Conservation (phyloP, 23 red algal genomes). For the Agarophyton chilense region DNA sequence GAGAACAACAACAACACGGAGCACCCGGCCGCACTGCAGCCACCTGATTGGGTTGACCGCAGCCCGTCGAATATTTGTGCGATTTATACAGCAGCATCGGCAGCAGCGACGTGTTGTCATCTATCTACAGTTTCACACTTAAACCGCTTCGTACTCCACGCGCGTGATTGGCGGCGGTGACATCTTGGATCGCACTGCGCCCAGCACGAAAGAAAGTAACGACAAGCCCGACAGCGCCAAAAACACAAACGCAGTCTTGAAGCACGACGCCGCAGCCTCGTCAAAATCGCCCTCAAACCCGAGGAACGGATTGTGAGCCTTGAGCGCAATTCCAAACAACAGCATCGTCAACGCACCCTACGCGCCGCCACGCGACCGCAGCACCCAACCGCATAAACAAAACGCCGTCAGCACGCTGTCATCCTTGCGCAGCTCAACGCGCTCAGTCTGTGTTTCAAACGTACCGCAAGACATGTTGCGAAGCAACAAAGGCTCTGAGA, state of each 20-base stretch:
- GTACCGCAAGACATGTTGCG: conserved; percentile 44
- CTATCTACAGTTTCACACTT: background rate
- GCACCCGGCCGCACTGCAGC: too few species aligned
- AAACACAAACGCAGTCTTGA: conserved; percentile 70
- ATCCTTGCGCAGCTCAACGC: background rate
- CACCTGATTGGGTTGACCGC: too few species aligned
- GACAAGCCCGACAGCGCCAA: conserved; percentile 54
- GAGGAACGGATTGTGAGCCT: conserved; percentile 69
- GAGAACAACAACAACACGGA: too few species aligned
- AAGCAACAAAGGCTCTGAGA: conserved; percentile 56
- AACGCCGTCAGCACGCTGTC: background rate
- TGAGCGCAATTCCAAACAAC: conserved; percentile 43
- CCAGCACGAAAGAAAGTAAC: conserved; percentile 27
- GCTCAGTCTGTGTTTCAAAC: background rate
- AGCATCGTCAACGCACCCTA: conserved; percentile 78
- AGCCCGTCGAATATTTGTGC: too few species aligned
- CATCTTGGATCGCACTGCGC: conserved; percentile 64
- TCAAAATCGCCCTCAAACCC: conserved; percentile 72
- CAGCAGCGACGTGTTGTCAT: too few species aligned
- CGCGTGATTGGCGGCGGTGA: conserved; percentile 2
- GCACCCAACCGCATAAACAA: background rate
- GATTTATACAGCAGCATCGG: too few species aligned
- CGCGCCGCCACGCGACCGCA: background rate
- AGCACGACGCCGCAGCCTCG: conserved; percentile 69
- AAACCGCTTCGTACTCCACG: conserved; percentile 19